Percentiles rank a stretch among this genome's conserved stretches.
phyloP scores from a whole-genome alignment of 305 asterid species.

The Fraxinus greggii region DNA sequence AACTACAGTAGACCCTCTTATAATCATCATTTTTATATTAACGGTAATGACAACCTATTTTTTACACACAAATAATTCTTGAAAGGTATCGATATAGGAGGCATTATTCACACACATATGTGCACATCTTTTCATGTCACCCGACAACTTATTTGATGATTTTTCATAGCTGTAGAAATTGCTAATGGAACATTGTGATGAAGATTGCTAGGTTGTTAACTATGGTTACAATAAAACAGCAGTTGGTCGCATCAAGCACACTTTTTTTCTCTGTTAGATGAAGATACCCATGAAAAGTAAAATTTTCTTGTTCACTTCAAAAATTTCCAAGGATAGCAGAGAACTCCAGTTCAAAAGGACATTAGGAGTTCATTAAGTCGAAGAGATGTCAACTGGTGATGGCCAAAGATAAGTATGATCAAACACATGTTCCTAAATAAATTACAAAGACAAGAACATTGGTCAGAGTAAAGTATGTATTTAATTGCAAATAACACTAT shows the following conservation, averaged over 20 bases:
- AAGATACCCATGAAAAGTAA: background rate
- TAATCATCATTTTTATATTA: background rate
- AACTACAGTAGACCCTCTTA: background rate
- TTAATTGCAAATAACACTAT: background rate
- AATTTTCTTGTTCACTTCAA: background rate
- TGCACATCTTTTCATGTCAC: background rate
- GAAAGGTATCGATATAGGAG: background rate
- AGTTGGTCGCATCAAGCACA: background rate
- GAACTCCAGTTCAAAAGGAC: background rate
- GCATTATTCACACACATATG: background rate
- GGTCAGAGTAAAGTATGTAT: background rate
- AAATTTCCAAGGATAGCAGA: background rate
- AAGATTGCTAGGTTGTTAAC: background rate
- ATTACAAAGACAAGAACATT: background rate
- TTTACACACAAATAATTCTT: background rate
- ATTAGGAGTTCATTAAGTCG: background rate
- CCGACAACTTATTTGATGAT: background rate
- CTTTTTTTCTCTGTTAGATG: background rate
- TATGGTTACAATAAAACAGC: background rate
- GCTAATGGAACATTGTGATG: background rate
- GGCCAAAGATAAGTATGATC: background rate
- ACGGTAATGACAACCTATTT: background rate
- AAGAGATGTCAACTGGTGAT: background rate
- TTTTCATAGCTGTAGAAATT: background rate
- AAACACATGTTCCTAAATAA: background rate